Evolutionary conservation across 2,329 filamentous ascomycete genomes (phyloP).

Genomic region (Gaeumannomyces sp.): DNA sequence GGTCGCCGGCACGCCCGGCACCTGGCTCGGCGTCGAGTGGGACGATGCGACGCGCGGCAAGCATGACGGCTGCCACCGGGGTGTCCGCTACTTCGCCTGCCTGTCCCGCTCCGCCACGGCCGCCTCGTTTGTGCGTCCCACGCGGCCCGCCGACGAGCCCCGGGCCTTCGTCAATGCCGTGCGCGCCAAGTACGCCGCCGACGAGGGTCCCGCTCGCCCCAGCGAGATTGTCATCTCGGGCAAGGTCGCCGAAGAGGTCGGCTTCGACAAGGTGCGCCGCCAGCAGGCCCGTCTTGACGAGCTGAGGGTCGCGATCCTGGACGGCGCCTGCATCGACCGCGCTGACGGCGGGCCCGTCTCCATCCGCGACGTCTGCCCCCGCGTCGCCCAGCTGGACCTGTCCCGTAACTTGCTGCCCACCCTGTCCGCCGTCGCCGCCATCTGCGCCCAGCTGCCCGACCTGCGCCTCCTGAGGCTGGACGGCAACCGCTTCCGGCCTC

Average conservation of each 20-base stretch:
- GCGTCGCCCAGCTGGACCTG: constrained; percentile 74
- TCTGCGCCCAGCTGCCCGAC: constrained; percentile 64
- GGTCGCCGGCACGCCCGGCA: constrained; percentile 68
- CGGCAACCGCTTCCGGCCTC: constrained; percentile 24
- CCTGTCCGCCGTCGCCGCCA: constrained; percentile 59
- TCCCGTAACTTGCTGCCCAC: constrained; percentile 74
- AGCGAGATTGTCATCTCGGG: constrained; percentile 62
- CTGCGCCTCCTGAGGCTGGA: constrained; percentile 64
- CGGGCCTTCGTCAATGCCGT: constrained; percentile 75
- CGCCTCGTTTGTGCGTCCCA: constrained; percentile 82
- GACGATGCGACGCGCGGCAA: constrained; percentile 82
- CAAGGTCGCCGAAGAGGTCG: constrained; percentile 88
- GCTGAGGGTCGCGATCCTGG: constrained; percentile 74
- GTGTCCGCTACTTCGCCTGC: constrained; percentile 74
- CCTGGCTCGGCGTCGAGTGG: constrained; percentile 96
- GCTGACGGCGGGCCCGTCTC: constrained; percentile 26
- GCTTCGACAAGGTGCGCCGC: constrained; percentile 85
- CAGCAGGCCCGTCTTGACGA: constrained; percentile 74
- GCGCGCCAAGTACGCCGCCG: constrained; percentile 70
- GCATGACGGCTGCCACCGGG: constrained; percentile 79
- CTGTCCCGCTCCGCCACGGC: constrained; percentile 53
- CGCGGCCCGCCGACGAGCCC: constrained; percentile 59
- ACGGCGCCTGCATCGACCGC: constrained; percentile 59
- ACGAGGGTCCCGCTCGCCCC: constrained; percentile 10
- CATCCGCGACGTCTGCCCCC: constrained; percentile 50